Base-by-base conservation (phyloP, 2,329 filamentous ascomycete species). In the Stachybotrys elegans region DNA sequence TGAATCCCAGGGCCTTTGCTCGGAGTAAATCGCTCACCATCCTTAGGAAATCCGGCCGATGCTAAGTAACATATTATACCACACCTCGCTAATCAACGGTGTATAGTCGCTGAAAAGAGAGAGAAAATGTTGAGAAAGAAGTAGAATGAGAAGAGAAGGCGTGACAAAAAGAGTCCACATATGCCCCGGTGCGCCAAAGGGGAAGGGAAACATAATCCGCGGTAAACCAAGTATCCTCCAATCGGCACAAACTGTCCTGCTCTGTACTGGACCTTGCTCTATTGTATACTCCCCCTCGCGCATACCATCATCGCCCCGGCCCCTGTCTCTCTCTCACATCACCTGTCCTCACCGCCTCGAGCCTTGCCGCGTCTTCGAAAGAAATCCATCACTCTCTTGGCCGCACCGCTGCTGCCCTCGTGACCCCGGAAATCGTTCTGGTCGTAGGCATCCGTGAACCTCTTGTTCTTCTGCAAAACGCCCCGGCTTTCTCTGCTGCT, bases 311-410 rank as follows among this genome's bases (percentile, higher is more conserved):
- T n/a, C n/a, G n/a, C n/a, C n/a, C n/a, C n/a, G n/a, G 22, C 16
- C 14, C 20, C n/a, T 17, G n/a, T 22, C 13, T 38, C 43, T 40
- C 45, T 17, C 43, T 34, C 14, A 47, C 45, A 45, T 59, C 51
- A 79, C 69, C 75, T 73, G 55, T 73, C 67, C 48, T 81, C 77
- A 29, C 75, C 76, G 44, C 75, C 79, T 58, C 86, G 75, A 54
- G 84, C 88, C 69, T 85, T 89, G 44, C 87, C 88, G 61, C 91
- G 80, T 63, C 91, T 79, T 56, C 93, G 79, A 73, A 98, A 98
- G 67, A 97, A 95, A 69, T 98, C 92, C 91, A 98, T 97, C 31
- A 98, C 93, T 60, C 89, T 83, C 62, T 91, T 85, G 13, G 91
- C 90, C 4, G 90, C 87, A 45, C 88, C 88, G 51, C 84, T 92